Base-by-base conservation (phyloP, 257 asterid genomes). In the Lavandula angustifolia region DNA sequence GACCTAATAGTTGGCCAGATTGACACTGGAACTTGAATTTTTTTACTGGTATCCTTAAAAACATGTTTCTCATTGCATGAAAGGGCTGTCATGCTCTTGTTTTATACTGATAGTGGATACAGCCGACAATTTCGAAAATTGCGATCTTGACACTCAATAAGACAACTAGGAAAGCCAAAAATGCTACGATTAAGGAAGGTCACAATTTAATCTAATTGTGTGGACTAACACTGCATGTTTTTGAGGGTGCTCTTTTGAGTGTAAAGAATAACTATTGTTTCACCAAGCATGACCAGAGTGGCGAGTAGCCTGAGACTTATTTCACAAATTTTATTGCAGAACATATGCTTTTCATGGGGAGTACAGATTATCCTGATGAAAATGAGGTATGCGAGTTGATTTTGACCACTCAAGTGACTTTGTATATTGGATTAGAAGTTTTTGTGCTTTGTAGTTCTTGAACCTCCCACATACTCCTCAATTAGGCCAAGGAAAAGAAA, bases 271-370 rank as follows among this genome's bases (percentile, higher is more conserved):
- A 51, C 4, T 9, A 14, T 70, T 60, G 33, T 11, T 51, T n/a
- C 50, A 50, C 41, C 35, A 37, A 48, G 68, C 43, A 62, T 37
- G 43, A 43, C 31, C 53, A 51, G 31, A 54, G 32, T 32, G 40
- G 57, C 18, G 37, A 62, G 9, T 63, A 58, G 14, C 62, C 62
- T 50, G 35, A 14, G 76, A 54, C 58, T 72, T 67, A 75, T 42
- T 41, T 47, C 49, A 5, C 42, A 17, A 18, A 60, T 75, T 50
- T 74, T 72, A 29, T 80, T 80, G 87, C 94, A 94, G 97, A 94
- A 75, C 99, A 94, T 83, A 94, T 90, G 99, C 95, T 90, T 78
- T 94, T 94, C 82, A 94, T 87, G 97, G 97, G 99, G 73, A 94
- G 99, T 68, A 70, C 86, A 49, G 92, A 86, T 37, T 94, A 86